Percentiles rank a stretch among this genome's conserved stretches.
phyloP scores from a whole-genome alignment of 1,139 yeast species.

The Debaryomycetaceae sp. region DNA sequence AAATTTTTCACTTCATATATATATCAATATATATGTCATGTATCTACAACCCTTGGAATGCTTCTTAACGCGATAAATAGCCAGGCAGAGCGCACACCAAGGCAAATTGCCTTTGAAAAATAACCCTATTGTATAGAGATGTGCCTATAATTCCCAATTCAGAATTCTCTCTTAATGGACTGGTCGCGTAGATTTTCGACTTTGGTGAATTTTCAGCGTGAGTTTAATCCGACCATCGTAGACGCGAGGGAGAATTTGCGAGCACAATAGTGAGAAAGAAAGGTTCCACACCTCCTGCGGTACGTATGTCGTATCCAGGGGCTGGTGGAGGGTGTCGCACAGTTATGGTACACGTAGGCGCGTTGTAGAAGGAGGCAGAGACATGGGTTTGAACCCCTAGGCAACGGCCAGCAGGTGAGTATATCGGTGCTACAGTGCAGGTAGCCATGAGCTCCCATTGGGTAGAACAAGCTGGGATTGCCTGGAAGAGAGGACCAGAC shows the following conservation, averaged over 20 bases:
- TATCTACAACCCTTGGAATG: neutral
- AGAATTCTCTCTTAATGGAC: neutral
- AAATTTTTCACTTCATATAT: neutral
- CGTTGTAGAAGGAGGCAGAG: too few relatives aligned
- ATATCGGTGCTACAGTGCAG: too few relatives aligned
- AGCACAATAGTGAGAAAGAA: neutral
- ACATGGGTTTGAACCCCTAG: too few relatives aligned
- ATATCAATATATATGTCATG: neutral
- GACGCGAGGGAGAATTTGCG: neutral
- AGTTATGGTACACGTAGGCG: too few relatives aligned
- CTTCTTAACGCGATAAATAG: neutral
- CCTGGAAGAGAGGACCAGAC: too few relatives aligned
- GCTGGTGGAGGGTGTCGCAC: neutral
- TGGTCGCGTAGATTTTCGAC: neutral
- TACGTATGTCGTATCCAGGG: neutral
- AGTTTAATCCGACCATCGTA: neutral
- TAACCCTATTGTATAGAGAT: neutral
- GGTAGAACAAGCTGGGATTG: too few relatives aligned
- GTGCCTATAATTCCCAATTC: neutral
- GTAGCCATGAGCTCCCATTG: too few relatives aligned
- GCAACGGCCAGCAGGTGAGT: too few relatives aligned
- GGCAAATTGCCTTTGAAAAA: neutral
- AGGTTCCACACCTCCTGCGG: neutral
- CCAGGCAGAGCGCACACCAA: neutral
- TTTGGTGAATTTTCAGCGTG: neutral